Evolutionary conservation across 768 basidiomycete species (phyloP).

Genomic region (Lactarius indigo): DNA sequence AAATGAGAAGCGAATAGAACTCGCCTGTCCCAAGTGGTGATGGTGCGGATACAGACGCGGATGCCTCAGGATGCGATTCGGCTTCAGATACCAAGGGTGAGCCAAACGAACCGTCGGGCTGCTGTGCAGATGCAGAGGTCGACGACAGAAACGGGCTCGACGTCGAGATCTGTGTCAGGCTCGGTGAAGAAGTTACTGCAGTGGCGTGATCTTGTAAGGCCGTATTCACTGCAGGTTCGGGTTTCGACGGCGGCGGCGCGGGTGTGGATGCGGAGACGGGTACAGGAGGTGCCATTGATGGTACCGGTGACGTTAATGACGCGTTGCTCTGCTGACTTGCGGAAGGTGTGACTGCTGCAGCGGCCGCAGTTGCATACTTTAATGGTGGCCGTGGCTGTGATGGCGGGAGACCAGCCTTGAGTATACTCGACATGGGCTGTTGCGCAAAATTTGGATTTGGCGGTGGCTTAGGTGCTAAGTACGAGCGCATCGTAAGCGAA

Average conservation of each 20-base stretch:
- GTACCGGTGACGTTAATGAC: slow-evolving; percentile 29
- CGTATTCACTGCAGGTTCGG: slow-evolving; percentile 24
- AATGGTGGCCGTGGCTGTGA: slow-evolving; percentile 69
- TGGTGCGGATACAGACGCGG: slow-evolving; percentile 51
- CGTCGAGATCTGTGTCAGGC: slow-evolving; percentile 79
- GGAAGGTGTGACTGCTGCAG: slow-evolving; percentile 48
- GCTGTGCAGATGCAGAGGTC: slow-evolving; percentile 59
- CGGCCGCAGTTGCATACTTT: slow-evolving; percentile 90
- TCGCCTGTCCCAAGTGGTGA: slow-evolving; percentile 43
- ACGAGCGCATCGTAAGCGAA: slow-evolving; percentile 8
- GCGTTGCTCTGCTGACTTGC: slow-evolving; percentile 35
- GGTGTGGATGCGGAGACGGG: slow-evolving; percentile 41
- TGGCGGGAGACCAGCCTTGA: slow-evolving; percentile 67
- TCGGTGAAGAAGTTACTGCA: slow-evolving; percentile 61
- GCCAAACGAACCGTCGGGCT: slow-evolving; percentile 61
- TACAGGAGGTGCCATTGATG: slow-evolving; percentile 36
- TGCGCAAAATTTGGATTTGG: slow-evolving; percentile 78
- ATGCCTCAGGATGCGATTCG: slow-evolving; percentile 36
- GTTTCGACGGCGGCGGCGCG: slow-evolving; percentile 33
- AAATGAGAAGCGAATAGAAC: background rate
- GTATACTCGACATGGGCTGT: slow-evolving; percentile 70
- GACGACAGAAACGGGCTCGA: slow-evolving; percentile 81
- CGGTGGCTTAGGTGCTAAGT: slow-evolving; percentile 60
- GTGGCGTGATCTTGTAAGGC: slow-evolving; percentile 36
- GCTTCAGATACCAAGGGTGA: slow-evolving; percentile 76